Evolutionary conservation across 176 grass and related monocot genomes (phyloP), one percentile per base, ranked within the genome.

Genomic region (Lolium multiflorum): DNA sequence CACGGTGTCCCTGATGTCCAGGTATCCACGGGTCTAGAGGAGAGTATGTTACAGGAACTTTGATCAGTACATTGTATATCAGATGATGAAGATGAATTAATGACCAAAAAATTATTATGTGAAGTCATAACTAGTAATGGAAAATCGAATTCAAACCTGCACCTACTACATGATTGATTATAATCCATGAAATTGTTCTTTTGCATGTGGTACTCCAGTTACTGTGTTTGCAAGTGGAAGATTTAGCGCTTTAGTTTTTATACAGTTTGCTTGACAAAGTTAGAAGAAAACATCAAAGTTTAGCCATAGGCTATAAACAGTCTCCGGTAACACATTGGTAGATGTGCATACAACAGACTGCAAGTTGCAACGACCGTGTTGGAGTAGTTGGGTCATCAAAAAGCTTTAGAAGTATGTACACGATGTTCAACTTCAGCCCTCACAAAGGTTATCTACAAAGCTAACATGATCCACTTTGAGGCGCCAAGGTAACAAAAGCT

Each of bases 1-100:
- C 60, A 95, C 91, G 2, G 96, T 98, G 20, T 98, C 96, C 80
- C 96, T 90, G 80, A 98, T 98, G 81, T 98, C 93, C 83, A 98
- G 83, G 79, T 95, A 98, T 87, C 96, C 96, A 71, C 93, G 90
- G 37, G 96, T 98, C 96, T 94, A 83, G 7, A 68, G 64, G 54
- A 56, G 54, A 56, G 54, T 7, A 56, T 15, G 55, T 46, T 9
- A 52, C 11, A 82, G 4, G 9, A 88, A 61, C 2, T 58, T 64
- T 76, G n/a, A 21, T 84, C 71, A 85, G 63, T 59, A 57, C 16
- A 60, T 64, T 25, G 24, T 31, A 54, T 2, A 6, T 20, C 10
- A 55, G 43, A 20, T n/a, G n/a, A n/a, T n/a, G n/a, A n/a, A n/a
- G n/a, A n/a, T n/a, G n/a, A n/a, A n/a, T n/a, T n/a, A n/a, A n/a